These are phyloP conservation scores for Penicillium sp. DNA, from an alignment of 2,329 filamentous ascomycete species.

Conservation along the genomic window DNA sequence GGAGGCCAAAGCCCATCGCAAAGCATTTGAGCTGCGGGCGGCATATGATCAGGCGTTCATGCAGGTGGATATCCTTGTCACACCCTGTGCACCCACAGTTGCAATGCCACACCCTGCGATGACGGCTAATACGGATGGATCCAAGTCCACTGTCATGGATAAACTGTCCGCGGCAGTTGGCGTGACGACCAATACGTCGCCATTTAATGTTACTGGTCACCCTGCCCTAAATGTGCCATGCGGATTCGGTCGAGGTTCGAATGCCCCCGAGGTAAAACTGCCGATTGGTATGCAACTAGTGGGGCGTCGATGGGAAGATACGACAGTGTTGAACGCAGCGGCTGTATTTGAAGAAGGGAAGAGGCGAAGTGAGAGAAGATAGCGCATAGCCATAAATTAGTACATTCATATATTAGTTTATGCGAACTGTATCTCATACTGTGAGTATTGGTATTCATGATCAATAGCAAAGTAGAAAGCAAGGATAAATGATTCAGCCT, in stretches of 20 bases:
- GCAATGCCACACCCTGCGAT: slow-evolving; percentile 47
- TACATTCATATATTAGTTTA: too few species aligned
- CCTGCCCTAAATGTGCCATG: slow-evolving; percentile 55
- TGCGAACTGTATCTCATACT: too few species aligned
- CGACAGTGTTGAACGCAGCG: slow-evolving; percentile 32
- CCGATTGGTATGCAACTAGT: slow-evolving; percentile 63
- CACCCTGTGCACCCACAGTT: slow-evolving; percentile 53
- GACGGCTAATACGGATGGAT: slow-evolving; percentile 14
- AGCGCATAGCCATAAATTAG: too few species aligned
- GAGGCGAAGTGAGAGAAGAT: neutral
- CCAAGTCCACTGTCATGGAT: slow-evolving; percentile 35
- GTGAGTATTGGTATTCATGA: too few species aligned
- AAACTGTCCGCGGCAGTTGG: slow-evolving; percentile 52
- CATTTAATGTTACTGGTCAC: slow-evolving; percentile 58
- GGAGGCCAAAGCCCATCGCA: slow-evolving; percentile 52
- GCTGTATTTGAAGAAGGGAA: slow-evolving; percentile 29
- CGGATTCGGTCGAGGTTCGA: slow-evolving; percentile 25
- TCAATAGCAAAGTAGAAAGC: too few species aligned
- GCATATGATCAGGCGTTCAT: slow-evolving; percentile 53
- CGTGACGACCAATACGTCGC: slow-evolving; percentile 50
- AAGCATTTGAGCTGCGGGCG: slow-evolving; percentile 52
- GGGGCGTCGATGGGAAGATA: slow-evolving; percentile 40
- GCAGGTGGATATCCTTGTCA: slow-evolving; percentile 54
- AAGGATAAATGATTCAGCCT: too few species aligned
- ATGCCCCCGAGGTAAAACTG: slow-evolving; percentile 31